Conservation (phyloP, 2,329 filamentous ascomycete species). For the Cryphonectria radicalis region DNA sequence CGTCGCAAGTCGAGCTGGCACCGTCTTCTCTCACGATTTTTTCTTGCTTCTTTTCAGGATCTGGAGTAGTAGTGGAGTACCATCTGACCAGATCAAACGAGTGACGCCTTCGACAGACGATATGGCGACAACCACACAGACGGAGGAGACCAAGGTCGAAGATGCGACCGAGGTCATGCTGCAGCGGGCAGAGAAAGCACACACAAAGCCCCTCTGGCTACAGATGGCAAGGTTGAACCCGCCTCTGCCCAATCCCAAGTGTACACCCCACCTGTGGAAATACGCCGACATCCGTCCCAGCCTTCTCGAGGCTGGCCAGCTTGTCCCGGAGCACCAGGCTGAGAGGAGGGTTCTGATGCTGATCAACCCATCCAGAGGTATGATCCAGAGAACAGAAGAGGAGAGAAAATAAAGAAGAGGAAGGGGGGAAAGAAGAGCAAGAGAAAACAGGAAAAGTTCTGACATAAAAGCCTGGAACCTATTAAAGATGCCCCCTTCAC, state of each 20-base stretch:
- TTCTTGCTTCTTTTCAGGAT: neutral
- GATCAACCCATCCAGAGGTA: slow-evolving; percentile 42
- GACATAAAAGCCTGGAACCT: neutral
- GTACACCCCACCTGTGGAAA: slow-evolving; percentile 41
- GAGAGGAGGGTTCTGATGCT: slow-evolving; percentile 49
- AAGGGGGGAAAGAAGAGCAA: neutral
- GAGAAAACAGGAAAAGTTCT: neutral
- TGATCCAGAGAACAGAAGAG: slow-evolving; percentile 14
- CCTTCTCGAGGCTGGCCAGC: slow-evolving; percentile 34
- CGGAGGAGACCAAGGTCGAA: slow-evolving; percentile 15
- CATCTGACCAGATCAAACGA: neutral
- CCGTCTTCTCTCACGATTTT: neutral
- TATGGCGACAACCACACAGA: slow-evolving; percentile 25
- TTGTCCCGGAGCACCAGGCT: slow-evolving; percentile 34
- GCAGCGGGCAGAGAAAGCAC: slow-evolving; percentile 23
- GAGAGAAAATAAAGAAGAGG: neutral
- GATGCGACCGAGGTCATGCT: slow-evolving; percentile 26
- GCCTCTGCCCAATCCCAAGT: slow-evolving; percentile 47
- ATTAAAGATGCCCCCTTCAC: slow-evolving; percentile 53
- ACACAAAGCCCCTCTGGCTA: slow-evolving; percentile 46
- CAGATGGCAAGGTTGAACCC: slow-evolving; percentile 50
- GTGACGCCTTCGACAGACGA: slow-evolving; percentile 1
- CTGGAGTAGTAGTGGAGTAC: neutral
- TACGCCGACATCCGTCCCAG: slow-evolving; percentile 40
- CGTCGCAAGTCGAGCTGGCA: slow-evolving; percentile 6